Base-by-base conservation (phyloP, 2,329 filamentous ascomycete genomes). In the Penicillium brevicompactum region DNA sequence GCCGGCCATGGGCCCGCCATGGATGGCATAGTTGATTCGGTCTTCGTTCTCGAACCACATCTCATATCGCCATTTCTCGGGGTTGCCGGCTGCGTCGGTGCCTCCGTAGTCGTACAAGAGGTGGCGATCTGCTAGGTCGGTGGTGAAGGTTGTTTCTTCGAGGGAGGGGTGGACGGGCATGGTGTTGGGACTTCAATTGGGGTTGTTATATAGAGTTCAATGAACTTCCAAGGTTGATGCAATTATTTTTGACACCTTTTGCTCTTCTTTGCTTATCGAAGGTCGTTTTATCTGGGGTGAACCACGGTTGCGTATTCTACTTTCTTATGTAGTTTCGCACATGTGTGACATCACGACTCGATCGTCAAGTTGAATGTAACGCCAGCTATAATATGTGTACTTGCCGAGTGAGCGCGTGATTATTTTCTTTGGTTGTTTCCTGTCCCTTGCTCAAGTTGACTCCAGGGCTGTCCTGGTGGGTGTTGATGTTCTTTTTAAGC, bases 61-160 rank as follows among this genome's bases (percentile, higher is more conserved):
- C 56, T 86, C 83, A 61, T 86, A 86, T 1, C 81, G 78, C 84
- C 83, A 86, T 65, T 83, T 85, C 49, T 84, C 80, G 0, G 81
- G 77, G 5, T 80, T 80, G 9, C 82, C 80, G 1, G 77, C 53
- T 2, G 58, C 59, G 51, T 81, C 77, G 49, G 79, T 68, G 0
- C 80, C 81, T 40, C 78, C 74, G 59, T 85, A 84, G 59, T 85
- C 82, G 66, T 86, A 85, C 50, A 85, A 74, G 1, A 85, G 72
- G 58, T 85, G 82, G 2, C 79, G 76, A 60, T 85, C 75, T 42
- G 74, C 74, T 34, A 85, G 76, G 57, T 85, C 83, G 34, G 74
- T 67, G 41, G 83, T 74, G 58, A 83, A 83, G 21, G 73, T 63
- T 5, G 67, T 60, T 7, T 55, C 53, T 48, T 64, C 11, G 4